A percentile compares a stretch with the other conserved stretches of the same genome.
Evolutionary conservation across 345 rosid species (phyloP).

Genomic region (Psidium guajava): DNA sequence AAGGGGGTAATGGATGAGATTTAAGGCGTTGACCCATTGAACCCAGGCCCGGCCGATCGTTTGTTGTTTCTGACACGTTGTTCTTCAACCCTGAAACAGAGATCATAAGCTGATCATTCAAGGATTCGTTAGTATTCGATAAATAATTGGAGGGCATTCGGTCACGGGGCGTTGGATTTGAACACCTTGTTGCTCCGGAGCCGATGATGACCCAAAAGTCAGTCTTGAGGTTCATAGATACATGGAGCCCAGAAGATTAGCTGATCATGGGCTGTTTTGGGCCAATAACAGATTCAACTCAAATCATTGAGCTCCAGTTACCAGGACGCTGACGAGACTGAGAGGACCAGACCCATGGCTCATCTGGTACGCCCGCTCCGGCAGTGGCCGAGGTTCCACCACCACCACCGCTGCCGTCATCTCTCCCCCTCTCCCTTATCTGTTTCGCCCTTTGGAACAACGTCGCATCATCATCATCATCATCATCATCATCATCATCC

Average conservation of each 20-base stretch:
- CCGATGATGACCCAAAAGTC: background rate
- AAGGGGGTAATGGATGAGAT: background rate
- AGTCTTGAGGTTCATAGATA: background rate
- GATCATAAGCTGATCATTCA: background rate
- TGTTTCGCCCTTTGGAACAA: background rate
- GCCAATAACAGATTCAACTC: background rate
- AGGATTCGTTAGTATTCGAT: background rate
- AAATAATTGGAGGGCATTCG: background rate
- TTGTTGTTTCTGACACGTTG: background rate
- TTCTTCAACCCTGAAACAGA: background rate
- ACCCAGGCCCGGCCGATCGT: background rate
- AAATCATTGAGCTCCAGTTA: background rate
- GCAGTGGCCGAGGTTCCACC: conserved; percentile 3
- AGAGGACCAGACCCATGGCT: conserved; percentile 17
- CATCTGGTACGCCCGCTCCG: conserved; percentile 32
- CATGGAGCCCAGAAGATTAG: background rate
- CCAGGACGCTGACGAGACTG: background rate
- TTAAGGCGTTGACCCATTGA: background rate
- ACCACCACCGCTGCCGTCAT: background rate
- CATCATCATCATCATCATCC: background rate
- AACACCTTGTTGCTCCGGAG: background rate
- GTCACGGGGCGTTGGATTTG: background rate
- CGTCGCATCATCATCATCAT: background rate
- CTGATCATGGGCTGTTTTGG: background rate
- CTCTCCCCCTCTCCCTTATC: conserved; percentile 1